phyloP scores from a whole-genome alignment of 1,284 basidiomycete species.

The Cutaneotrichosporon daszewskae region DNA sequence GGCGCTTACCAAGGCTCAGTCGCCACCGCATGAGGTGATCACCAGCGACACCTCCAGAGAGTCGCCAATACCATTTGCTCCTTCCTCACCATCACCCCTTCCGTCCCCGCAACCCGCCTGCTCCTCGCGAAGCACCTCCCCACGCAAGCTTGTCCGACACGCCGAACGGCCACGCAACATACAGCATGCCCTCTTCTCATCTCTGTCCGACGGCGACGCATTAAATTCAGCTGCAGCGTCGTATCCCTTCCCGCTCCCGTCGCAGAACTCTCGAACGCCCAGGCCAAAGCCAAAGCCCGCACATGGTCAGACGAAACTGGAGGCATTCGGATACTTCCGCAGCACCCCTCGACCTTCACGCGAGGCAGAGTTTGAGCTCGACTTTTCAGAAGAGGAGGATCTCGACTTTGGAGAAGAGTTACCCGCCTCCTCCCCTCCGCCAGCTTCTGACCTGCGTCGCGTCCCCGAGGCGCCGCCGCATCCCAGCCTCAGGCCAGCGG shows the following conservation, averaged over 20 bases:
- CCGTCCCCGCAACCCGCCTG: not conserved
- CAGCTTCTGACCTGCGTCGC: constrained; percentile 4
- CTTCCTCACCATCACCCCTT: not conserved
- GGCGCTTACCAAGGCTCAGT: too few relatives aligned
- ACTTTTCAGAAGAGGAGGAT: constrained; percentile 36
- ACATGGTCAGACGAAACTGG: constrained; percentile 29
- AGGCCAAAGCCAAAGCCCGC: not conserved
- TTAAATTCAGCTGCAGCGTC: too few relatives aligned
- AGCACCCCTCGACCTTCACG: not conserved
- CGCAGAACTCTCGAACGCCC: not conserved
- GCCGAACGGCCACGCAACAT: not conserved
- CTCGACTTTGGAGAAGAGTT: constrained; percentile 18
- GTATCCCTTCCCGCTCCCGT: not conserved
- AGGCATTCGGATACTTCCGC: constrained; percentile 31
- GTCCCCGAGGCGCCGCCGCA: constrained; percentile 36
- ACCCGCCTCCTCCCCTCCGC: not conserved
- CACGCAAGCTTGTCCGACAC: constrained; percentile 3
- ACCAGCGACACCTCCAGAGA: not conserved
- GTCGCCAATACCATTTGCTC: too few relatives aligned
- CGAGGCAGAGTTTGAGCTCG: constrained; percentile 23
- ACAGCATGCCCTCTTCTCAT: constrained; percentile 5
- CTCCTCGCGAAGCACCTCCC: not conserved
- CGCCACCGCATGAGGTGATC: too few relatives aligned
- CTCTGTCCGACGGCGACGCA: not conserved
- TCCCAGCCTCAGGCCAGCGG: constrained; percentile 29